These are phyloP conservation scores for Flueggea neowawraea DNA, from an alignment of 441 rosid genomes.

Conservation along the genomic window DNA sequence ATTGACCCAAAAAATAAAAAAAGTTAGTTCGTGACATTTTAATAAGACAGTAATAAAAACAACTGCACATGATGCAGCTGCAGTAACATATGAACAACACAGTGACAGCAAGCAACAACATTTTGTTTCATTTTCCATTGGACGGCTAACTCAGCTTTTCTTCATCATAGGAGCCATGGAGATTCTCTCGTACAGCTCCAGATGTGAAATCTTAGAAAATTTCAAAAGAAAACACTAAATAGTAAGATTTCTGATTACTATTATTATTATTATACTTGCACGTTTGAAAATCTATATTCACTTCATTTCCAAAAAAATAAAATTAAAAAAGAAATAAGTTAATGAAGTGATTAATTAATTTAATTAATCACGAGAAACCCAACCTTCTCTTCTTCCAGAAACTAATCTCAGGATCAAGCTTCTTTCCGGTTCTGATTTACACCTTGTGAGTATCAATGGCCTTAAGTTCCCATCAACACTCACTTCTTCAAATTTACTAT, in stretches of 20 bases:
- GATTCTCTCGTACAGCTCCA: slow-evolving; percentile 41
- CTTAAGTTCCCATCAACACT: slow-evolving; percentile 14
- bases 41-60: neutral
- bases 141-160: slow-evolving; percentile 9
- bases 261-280: neutral
- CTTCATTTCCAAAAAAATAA: slow-evolving; percentile 16
- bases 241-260: neutral
- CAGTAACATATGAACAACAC: neutral
- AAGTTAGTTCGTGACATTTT: no score
- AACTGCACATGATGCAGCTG: no score
- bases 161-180: slow-evolving; percentile 27
- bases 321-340: neutral
- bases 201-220: slow-evolving; percentile 4
- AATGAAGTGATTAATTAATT: neutral
- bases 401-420: slow-evolving; percentile 38
- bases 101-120: neutral
- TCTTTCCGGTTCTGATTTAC: slow-evolving; percentile 65
- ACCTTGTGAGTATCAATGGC: slow-evolving; percentile 48
- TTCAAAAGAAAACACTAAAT: no score
- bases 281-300: slow-evolving; percentile 19
- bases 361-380: slow-evolving; percentile 48
- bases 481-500: slow-evolving; percentile 18
- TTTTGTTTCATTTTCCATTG: neutral
- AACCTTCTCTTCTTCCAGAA: slow-evolving; percentile 54
- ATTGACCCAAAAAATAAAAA: no score